Evolutionary conservation across 306 rosid species (phyloP).

Genomic region (Acacia confusa): DNA sequence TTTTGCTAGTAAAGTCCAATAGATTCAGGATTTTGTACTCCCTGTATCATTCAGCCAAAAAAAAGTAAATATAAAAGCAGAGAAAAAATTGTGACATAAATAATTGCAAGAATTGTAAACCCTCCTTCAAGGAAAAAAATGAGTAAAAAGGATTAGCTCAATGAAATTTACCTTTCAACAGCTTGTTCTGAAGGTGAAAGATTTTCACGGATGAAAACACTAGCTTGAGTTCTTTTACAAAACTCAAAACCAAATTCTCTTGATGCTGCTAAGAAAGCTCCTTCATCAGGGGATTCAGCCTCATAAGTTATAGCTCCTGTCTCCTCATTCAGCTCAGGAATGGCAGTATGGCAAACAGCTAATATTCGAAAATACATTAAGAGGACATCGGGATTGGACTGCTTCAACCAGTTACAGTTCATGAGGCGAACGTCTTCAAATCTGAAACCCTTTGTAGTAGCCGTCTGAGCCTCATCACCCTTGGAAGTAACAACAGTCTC

Average conservation of each 20-base stretch:
- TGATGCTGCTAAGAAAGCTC: constrained; percentile 93
- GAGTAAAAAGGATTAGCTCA: neutral
- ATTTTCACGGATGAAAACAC: constrained; percentile 63
- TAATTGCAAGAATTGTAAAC: constrained; percentile 31
- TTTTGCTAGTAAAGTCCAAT: constrained; percentile 91
- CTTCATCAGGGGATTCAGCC: constrained; percentile 99
- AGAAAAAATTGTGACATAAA: constrained; percentile 19
- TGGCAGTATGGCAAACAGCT: constrained; percentile 93
- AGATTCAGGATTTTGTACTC: constrained; percentile 82
- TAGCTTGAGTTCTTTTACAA: constrained; percentile 82
- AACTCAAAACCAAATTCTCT: constrained; percentile 97
- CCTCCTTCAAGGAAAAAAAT: constrained; percentile 22
- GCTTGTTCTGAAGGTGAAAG: constrained; percentile 51
- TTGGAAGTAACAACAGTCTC: constrained; percentile 66
- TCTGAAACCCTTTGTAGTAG: constrained; percentile 81
- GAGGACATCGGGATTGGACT: constrained; percentile 56
- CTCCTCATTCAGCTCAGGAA: constrained; percentile 86
- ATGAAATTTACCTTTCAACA: constrained; percentile 60
- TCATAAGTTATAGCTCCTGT: constrained; percentile 72
- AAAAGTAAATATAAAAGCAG: constrained; percentile 11
- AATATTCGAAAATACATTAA: constrained; percentile 76
- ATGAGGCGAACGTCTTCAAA: constrained; percentile 84
- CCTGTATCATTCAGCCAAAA: constrained; percentile 51
- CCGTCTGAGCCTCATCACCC: constrained; percentile 43
- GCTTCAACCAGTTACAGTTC: constrained; percentile 80